Evolutionary conservation across 2,329 filamentous ascomycete species (phyloP), one percentile per base, ranked within the genome.

Genomic region (Metarhizium anisopliae): DNA sequence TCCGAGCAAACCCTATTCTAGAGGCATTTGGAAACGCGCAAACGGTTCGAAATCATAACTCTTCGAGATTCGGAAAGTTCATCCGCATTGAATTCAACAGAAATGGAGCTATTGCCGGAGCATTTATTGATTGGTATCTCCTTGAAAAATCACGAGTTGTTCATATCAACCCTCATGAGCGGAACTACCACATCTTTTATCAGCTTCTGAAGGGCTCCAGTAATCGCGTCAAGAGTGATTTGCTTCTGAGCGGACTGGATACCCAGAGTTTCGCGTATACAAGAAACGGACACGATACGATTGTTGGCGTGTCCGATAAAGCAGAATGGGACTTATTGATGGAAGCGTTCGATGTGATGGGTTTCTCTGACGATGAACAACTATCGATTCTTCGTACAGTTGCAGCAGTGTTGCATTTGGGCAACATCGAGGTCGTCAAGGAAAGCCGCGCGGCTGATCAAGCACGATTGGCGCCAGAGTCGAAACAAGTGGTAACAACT

Each of bases 11-110:
- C 68, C 94, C 94, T 0, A 99, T 99, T 51, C 82, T 99, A 2
- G 95, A 99, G 79, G 89, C 94, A 1, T 99, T 99, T 65, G 95
- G 95, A 58, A 99, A 99, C 67, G 94, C 94, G 1, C 95, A 99
- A 69, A 99, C 94, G 0, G 90, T 99, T 35, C 84, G 94, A 54
- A 99, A 99, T 71, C 94, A 99, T 74, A 99, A 99, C 69, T 99
- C 94, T 0, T 99, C 94, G 5, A 85, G 94, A 60, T 99, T 99
- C 66, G 94, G 94, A 67, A 99, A 99, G 70, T 99, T 99, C 66
- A 99, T 99, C 68, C 83, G 95, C 52, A 99, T 99, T 66, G 91
- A 96, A 68, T 96, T 99, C 72, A 90, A 85, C 38, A 82, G 89
- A 29, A 83, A 83, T 40, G 95, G 95, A 32, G 88, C 94, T 55